These are phyloP conservation scores for Boechera retrofracta DNA, from an alignment of 345 rosid species.

Conservation along the genomic window DNA sequence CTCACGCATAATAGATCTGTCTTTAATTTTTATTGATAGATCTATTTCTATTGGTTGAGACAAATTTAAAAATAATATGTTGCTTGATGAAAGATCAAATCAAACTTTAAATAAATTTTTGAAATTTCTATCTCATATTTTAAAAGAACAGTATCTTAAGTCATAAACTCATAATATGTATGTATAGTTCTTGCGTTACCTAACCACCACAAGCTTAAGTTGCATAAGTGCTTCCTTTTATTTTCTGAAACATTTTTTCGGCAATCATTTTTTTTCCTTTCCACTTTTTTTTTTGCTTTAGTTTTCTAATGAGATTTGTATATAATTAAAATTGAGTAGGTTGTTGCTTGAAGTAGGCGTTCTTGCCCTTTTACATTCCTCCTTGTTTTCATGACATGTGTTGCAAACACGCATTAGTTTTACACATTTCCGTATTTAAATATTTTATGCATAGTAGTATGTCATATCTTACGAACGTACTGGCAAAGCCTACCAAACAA, in stretches of 20 bases:
- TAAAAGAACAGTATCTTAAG: neutral
- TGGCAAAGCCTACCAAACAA: conserved; percentile 41
- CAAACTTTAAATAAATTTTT: neutral
- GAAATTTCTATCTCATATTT: neutral
- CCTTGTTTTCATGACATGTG: conserved; percentile 43
- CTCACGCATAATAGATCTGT: conserved; percentile 23
- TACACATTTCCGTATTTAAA: conserved; percentile 21
- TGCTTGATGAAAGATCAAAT: conserved; percentile 7
- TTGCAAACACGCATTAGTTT: conserved; percentile 38
- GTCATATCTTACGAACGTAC: conserved; percentile 25
- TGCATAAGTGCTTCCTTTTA: conserved; percentile 33
- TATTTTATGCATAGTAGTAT: conserved; percentile 3
- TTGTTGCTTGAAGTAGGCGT: conserved; percentile 47
- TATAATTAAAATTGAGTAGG: conserved; percentile 40
- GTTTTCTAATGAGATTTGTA: conserved; percentile 5
- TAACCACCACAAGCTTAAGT: neutral
- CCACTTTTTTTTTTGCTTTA: neutral
- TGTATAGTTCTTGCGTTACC: neutral
- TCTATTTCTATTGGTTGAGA: neutral
- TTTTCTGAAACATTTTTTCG: conserved; percentile 9
- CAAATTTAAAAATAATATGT: neutral
- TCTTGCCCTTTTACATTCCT: conserved; percentile 29
- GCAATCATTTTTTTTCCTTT: neutral
- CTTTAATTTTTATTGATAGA: conserved; percentile 5
- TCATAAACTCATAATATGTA: neutral